phyloP scores from a whole-genome alignment of 1,139 yeast genomes.

The Blastobotrys ciferrii region DNA sequence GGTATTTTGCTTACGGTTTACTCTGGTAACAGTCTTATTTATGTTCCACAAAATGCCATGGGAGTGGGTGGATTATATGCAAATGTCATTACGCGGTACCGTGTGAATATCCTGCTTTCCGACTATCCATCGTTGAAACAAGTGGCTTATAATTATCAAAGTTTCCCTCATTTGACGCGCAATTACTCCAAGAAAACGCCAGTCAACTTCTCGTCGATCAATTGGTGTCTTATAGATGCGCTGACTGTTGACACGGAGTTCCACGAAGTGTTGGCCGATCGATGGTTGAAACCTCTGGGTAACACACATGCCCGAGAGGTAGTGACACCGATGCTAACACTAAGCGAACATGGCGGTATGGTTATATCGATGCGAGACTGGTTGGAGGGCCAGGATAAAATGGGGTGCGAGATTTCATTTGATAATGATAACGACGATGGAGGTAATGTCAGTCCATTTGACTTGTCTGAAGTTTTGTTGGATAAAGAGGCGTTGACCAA shows the following conservation, averaged over 20 bases:
- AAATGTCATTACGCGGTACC: slow-evolving; percentile 64
- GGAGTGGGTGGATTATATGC: slow-evolving; percentile 88
- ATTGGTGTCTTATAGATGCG: slow-evolving; percentile 89
- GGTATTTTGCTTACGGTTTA: slow-evolving; percentile 81
- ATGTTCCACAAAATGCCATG: slow-evolving; percentile 76
- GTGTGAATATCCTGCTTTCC: slow-evolving; percentile 72
- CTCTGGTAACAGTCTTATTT: slow-evolving; percentile 76
- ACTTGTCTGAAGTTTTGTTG: slow-evolving; percentile 66
- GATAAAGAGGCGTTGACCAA: slow-evolving; percentile 80
- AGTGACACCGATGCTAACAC: slow-evolving; percentile 83
- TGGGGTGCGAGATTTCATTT: slow-evolving; percentile 42
- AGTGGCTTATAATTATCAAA: slow-evolving; percentile 90
- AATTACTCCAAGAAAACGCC: slow-evolving; percentile 72
- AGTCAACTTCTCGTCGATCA: slow-evolving; percentile 76
- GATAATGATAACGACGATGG: slow-evolving; percentile 29
- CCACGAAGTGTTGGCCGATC: slow-evolving; percentile 81
- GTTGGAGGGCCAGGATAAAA: slow-evolving; percentile 58
- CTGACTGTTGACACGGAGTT: slow-evolving; percentile 94
- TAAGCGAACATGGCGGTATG: slow-evolving; percentile 96
- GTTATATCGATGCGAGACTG: slow-evolving; percentile 90
- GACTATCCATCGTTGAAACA: slow-evolving; percentile 90
- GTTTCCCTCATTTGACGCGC: slow-evolving; percentile 81
- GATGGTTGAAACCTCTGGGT: slow-evolving; percentile 90
- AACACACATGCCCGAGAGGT: slow-evolving; percentile 74
- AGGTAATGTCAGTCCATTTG: slow-evolving; percentile 41